Conservation (phyloP, 2,329 filamentous ascomycete genomes). For the Cryphonectria radicalis region DNA sequence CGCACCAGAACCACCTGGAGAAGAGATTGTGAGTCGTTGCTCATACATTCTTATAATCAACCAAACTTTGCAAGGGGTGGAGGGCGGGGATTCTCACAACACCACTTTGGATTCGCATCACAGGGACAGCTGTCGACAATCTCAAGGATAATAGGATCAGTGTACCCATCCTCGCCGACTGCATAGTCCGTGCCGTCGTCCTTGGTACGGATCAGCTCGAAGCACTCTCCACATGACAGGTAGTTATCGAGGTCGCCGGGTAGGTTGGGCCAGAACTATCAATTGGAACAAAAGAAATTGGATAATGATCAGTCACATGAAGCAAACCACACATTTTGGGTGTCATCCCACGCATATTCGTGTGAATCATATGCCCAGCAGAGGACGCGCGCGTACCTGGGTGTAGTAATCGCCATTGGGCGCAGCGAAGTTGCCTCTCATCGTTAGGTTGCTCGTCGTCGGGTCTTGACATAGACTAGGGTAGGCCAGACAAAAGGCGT, state of each 20-base stretch:
- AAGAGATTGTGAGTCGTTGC: neutral
- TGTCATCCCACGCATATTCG: neutral
- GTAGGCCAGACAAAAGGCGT: conserved; percentile 12
- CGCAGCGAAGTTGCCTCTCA: conserved; percentile 13
- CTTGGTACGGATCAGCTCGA: conserved; percentile 29
- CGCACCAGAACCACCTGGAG: conserved; percentile 3
- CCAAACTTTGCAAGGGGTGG: too few relatives aligned
- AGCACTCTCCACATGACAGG: conserved; percentile 31
- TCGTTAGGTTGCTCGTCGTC: neutral
- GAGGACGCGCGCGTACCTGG: conserved; percentile 16
- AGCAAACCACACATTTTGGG: neutral
- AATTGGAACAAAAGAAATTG: neutral
- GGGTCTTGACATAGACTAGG: conserved; percentile 10
- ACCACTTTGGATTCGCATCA: conserved; percentile 31
- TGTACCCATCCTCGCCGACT: conserved; percentile 29
- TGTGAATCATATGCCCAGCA: neutral
- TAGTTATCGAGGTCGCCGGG: conserved; percentile 31
- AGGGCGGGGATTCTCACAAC: conserved; percentile 20
- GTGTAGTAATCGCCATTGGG: conserved; percentile 29
- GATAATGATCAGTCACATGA: neutral
- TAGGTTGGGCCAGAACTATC: conserved; percentile 30
- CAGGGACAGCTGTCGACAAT: conserved; percentile 31
- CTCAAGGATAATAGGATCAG: conserved; percentile 29
- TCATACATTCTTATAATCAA: neutral
- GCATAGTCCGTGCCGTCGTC: conserved; percentile 30